A percentile compares a stretch with the other conserved stretches of the same genome.
These are phyloP conservation scores for Eustoma russellianum DNA, from an alignment of 257 asterid genomes.

Conservation along the genomic window DNA sequence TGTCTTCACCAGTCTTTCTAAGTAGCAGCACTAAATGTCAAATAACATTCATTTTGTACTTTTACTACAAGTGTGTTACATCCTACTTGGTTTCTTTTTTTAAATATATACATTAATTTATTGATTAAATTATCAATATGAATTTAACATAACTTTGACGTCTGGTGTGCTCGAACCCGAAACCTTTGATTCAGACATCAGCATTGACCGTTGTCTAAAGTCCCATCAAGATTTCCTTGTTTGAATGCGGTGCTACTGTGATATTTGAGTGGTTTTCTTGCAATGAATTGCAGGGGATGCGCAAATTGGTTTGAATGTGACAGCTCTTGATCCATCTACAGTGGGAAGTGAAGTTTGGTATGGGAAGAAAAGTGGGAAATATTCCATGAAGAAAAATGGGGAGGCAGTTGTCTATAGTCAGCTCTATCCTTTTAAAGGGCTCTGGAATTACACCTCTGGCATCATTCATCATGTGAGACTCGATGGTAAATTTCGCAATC, in stretches of 20 bases:
- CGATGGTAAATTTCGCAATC: constrained; percentile 38
- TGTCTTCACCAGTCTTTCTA: no score
- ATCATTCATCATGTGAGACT: constrained; percentile 72
- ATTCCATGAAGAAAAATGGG: constrained; percentile 36
- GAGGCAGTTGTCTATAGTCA: constrained; percentile 56
- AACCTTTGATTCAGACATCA: no score
- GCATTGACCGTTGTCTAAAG: no score
- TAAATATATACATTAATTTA: no score
- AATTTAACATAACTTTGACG: no score
- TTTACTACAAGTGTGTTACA: no score
- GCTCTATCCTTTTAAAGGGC: constrained; percentile 73
- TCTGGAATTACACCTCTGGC: constrained; percentile 77
- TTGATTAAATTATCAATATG: no score
- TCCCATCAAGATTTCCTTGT: no score
- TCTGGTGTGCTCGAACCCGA: no score
- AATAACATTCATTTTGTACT: no score
- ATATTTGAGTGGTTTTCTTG: neutral
- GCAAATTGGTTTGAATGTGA: constrained; percentile 65
- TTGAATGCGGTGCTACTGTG: constrained; percentile 1
- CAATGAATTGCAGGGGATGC: constrained; percentile 12
- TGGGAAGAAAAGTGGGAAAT: constrained; percentile 54
- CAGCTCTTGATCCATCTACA: constrained; percentile 49
- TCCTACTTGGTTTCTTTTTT: no score
- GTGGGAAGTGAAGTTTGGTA: constrained; percentile 77
- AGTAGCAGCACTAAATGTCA: no score